Evolutionary conservation across 2,329 filamentous ascomycete genomes (phyloP), one percentile per base, ranked within the genome.

Genomic region (Emergomyces africanus): DNA sequence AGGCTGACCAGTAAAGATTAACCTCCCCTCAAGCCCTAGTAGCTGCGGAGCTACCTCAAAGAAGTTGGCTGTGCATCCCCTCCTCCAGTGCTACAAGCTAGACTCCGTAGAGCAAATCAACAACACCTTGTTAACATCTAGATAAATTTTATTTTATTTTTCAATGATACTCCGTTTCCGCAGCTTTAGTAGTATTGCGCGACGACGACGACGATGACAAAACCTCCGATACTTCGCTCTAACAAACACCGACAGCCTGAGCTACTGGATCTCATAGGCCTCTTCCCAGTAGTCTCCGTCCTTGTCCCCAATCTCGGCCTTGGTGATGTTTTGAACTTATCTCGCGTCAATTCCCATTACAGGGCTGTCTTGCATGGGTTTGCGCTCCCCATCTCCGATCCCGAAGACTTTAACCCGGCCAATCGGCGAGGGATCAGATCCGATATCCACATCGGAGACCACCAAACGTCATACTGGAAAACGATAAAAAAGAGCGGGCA

Each of bases 321-420:
- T n/a, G 68, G 66, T 12, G 68, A 69, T 60, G 59, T 70, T 37
- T 62, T 70, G 49, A 65, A 61, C 14, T 62, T 70, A n/a, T 59
- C 67, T 18, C 63, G 68, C 48, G 59, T 63, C 14, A 68, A 62
- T 58, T 63, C 62, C 44, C 57, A 57, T 12, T 63, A 63, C 23
- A 67, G 69, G 46, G 66, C 66, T 23, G 57, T 64, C 6, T 64
- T 69, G 12, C 69, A 70, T 61, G 68, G 67, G 6, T 70, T 70
- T 60, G 61, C 59, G n/a, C 58, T 53, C 23, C 28, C 60, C 60
- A 10, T 23, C 37, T 41, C 33, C 6, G 20, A 28, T 33, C 23
- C 44, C 15, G 20, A 12, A 14, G 44, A 48, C 8, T 37, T 57
- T 33, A 12, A 28, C 54, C 14, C 37, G 5, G 14, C 44, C 50